Base-by-base conservation (phyloP, 2,329 filamentous ascomycete genomes). In the Pyrenochaeta sp. region DNA sequence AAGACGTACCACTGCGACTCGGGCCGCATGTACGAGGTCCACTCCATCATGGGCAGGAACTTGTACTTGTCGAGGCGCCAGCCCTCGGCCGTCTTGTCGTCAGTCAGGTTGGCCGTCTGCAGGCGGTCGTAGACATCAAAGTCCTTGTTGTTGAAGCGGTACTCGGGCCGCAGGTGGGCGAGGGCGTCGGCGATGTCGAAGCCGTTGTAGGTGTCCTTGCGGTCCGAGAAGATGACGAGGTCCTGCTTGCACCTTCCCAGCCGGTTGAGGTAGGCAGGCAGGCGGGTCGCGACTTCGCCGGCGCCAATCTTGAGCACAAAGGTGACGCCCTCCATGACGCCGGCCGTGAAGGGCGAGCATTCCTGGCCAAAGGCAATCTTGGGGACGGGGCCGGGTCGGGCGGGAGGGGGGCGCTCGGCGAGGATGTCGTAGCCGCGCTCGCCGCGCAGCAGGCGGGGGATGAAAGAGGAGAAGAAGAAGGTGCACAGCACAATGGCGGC, bases 51-150 rank as follows among this genome's bases (percentile, higher is more conserved):
- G 8, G 79, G 80, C 28, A 82, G 68, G 58, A 81, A 81, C 63
- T 82, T 83, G 78, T 80, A 83, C 55, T 81, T 81, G 60, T 83
- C 80, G 26, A 82, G 65, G 44, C 72, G 74, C 79, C 79, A 81
- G 24, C 77, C 79, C 0, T 79, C 75, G 32, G 44, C 73, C 74
- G 76, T 76, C 55, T 79, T 78, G 41, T 60, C 70, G 53, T 48
- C 57, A 48, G 43, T 69, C 42, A 41, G 60, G 22, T 69, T 63
- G 24, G 56, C 44, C 9, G 71, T 71, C 48, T 78, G 79, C 26
- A 76, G 66, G 28, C 62, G 57, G 21, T 73, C 68, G 65, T 82
- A 81, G 36, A 81, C 69, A 42, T 76, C 68, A 51, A 82, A 82
- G 52, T 82, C 79, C 10, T 72, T 63, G 40, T 80, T 72, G 21